Evolutionary conservation across 495 filamentous ascomycete species (phyloP).

Genomic region (Hypoxylon trugodes): DNA sequence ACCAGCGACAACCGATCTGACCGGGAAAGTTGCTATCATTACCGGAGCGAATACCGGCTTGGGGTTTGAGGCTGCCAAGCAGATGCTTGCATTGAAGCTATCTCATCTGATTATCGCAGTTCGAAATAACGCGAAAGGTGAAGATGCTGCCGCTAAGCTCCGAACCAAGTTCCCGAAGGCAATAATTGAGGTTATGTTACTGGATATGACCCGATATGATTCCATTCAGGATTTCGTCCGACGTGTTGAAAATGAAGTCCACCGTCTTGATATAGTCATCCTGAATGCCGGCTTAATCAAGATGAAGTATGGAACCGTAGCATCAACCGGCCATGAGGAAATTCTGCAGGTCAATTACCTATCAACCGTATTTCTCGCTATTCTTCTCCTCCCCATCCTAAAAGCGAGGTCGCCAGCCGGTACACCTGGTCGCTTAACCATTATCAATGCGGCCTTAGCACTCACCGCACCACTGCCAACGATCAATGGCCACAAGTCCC

Average conservation of each 20-base stretch:
- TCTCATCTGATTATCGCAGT: conserved; percentile 63
- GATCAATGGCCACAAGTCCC: conserved; percentile 38
- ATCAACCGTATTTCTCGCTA: conserved; percentile 56
- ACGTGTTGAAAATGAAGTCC: conserved; percentile 44
- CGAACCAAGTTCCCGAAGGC: conserved; percentile 45
- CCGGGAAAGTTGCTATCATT: conserved; percentile 55
- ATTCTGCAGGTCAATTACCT: conserved; percentile 59
- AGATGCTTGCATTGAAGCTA: conserved; percentile 57
- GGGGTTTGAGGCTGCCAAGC: conserved; percentile 56
- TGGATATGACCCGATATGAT: conserved; percentile 59
- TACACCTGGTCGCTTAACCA: conserved; percentile 49
- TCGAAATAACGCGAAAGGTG: conserved; percentile 58
- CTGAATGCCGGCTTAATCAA: conserved; percentile 62
- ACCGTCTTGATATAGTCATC: conserved; percentile 58
- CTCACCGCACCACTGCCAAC: conserved; percentile 48
- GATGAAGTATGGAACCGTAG: conserved; percentile 39
- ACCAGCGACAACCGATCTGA: conserved; percentile 33
- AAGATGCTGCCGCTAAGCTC: conserved; percentile 51
- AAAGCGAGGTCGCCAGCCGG: conserved; percentile 45
- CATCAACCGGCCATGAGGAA: conserved; percentile 58
- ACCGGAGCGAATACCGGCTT: conserved; percentile 60
- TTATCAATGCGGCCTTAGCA: conserved; percentile 50
- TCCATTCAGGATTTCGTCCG: conserved; percentile 57
- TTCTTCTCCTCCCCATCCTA: conserved; percentile 59
- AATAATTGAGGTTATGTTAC: conserved; percentile 61